phyloP scores from a whole-genome alignment of 306 rosid genomes.

The Rosa chinensis region DNA sequence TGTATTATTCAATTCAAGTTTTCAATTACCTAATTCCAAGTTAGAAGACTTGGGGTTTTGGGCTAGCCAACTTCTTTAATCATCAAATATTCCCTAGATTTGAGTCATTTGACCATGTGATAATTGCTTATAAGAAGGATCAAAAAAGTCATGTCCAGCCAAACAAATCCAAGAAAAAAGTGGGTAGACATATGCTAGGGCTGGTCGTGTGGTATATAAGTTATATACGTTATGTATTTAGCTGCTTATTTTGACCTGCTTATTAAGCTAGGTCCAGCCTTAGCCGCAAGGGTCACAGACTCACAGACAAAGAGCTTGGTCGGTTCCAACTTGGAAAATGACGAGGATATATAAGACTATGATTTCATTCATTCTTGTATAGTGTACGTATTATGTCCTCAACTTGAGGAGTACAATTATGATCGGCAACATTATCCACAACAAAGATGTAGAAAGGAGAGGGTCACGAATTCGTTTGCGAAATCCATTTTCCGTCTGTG shows the following conservation, averaged over 20 bases:
- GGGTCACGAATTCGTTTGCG: neutral
- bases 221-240: neutral
- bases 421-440: neutral
- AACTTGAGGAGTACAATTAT: neutral
- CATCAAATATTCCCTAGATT: constrained; percentile 12
- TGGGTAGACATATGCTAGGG: neutral
- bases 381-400: neutral
- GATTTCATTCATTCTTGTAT: neutral
- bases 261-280: neutral
- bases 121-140: neutral
- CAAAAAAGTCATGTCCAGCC: neutral
- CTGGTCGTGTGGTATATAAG: neutral
- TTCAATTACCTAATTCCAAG: constrained; percentile 5
- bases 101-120: neutral
- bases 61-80: constrained; percentile 8
- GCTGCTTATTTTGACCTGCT: neutral
- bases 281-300: neutral
- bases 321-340: constrained; percentile 8
- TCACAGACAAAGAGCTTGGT: neutral
- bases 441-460: neutral
- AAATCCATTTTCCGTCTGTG: neutral
- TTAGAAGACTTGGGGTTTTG: neutral
- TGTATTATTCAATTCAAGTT: neutral
- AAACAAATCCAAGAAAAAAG: neutral
- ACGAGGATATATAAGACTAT: neutral